Conservation (phyloP, 768 basidiomycete species). For the Amyloporia xantha region DNA sequence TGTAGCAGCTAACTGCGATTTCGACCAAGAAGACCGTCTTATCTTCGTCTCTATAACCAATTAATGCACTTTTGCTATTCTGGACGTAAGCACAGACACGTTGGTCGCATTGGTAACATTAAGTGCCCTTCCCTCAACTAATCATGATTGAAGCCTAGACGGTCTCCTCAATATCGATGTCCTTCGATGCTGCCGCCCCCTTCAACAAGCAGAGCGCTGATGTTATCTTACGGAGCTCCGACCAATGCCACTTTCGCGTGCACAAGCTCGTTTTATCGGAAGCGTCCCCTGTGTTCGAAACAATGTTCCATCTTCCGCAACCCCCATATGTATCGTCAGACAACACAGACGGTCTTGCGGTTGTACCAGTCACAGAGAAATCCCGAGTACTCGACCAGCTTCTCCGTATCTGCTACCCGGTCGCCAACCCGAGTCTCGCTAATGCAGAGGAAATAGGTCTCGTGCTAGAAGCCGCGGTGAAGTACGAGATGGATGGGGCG, state of each 20-base stretch:
- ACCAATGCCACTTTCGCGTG: constrained; percentile 41
- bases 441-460: neutral
- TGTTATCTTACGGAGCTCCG: constrained; percentile 49
- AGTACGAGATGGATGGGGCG: constrained; percentile 6
- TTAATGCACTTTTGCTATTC: neutral
- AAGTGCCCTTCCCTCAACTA: neutral
- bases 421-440: constrained; percentile 19
- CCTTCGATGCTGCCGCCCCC: neutral
- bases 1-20: too few relatives aligned
- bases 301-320: constrained; percentile 46
- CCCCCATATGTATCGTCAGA: constrained; percentile 16
- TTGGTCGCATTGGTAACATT: neutral
- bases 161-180: neutral
- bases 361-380: constrained; percentile 1
- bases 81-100: neutral
- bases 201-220: constrained; percentile 25
- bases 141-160: neutral
- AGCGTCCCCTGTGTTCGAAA: constrained; percentile 52
- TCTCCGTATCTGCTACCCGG: constrained; percentile 26
- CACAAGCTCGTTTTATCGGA: constrained; percentile 48
- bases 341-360: neutral
- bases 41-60: too few relatives aligned
- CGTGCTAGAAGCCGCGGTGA: constrained; percentile 18
- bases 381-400: constrained; percentile 10
- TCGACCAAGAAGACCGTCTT: too few relatives aligned